Evolutionary conservation across 768 basidiomycete genomes (phyloP).

Genomic region (Pholiota microspora): DNA sequence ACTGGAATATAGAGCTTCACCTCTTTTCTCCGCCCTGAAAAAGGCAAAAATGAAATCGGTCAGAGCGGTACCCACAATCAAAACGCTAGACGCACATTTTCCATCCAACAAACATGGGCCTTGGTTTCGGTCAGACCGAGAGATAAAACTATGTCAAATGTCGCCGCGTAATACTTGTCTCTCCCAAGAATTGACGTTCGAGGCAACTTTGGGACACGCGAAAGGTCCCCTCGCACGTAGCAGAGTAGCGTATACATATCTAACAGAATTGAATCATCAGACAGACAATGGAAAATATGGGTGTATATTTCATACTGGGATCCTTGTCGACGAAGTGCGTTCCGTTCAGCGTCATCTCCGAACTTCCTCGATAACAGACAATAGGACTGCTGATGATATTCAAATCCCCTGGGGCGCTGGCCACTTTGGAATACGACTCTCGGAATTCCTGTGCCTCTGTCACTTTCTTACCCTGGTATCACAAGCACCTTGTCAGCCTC

Average conservation of each 20-base stretch:
- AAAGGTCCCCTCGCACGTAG: constrained; percentile 21
- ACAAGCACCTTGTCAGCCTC: not conserved
- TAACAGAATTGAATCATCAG: not conserved
- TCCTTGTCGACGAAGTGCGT: constrained; percentile 6
- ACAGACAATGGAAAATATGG: not conserved
- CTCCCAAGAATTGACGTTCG: not conserved
- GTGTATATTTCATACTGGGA: not conserved
- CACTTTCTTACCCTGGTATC: constrained; percentile 34
- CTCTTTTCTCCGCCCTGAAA: constrained; percentile 35
- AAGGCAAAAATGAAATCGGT: not conserved
- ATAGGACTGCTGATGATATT: constrained; percentile 14
- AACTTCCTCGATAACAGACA: constrained; percentile 21
- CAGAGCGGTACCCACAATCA: no score
- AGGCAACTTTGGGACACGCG: constrained; percentile 5
- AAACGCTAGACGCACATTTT: constrained; percentile 43
- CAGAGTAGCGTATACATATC: constrained; percentile 21
- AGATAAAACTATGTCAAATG: constrained; percentile 36
- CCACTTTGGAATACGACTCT: constrained; percentile 27
- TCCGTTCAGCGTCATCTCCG: not conserved
- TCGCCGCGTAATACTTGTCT: constrained; percentile 21
- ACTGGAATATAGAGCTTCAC: constrained; percentile 17
- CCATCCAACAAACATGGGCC: constrained; percentile 45
- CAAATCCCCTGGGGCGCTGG: constrained; percentile 1
- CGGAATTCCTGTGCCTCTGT: constrained; percentile 40
- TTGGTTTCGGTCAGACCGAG: constrained; percentile 50